Evolutionary conservation across 192 early-diverging fungal species (phyloP).

Genomic region (Chytriomyces sp.): DNA sequence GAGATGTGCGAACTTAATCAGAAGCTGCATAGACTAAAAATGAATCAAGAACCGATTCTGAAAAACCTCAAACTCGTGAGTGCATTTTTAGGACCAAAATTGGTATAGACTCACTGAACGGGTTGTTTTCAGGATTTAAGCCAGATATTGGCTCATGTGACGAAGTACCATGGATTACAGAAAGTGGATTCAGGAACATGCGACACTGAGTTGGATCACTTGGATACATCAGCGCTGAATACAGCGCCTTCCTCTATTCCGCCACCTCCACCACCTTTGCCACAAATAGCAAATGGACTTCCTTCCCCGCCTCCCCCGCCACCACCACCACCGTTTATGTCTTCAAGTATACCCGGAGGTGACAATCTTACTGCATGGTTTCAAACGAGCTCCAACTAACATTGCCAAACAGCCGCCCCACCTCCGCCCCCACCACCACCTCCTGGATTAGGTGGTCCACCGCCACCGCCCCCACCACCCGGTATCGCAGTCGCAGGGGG

Average conservation of each 20-base stretch:
- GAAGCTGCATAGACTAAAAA: conserved; percentile 5
- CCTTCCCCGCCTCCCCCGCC: conserved; percentile 36
- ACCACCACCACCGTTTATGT: conserved; percentile 22
- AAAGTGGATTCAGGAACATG: not conserved
- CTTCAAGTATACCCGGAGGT: conserved; percentile 15
- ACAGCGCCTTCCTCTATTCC: not conserved
- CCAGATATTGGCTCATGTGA: not conserved
- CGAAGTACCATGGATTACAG: not conserved
- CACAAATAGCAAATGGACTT: not conserved
- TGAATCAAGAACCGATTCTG: conserved; percentile 21
- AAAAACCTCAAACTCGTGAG: conserved; percentile 1
- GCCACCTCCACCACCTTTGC: conserved; percentile 27
- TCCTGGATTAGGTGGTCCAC: conserved; percentile 25
- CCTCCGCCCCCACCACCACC: conserved; percentile 42
- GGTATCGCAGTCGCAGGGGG: conserved; percentile 21
- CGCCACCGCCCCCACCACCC: conserved; percentile 47
- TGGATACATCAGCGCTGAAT: no score
- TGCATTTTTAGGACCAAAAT: not conserved
- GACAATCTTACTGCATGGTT: not conserved
- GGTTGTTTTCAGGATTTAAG: not conserved
- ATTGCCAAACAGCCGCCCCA: conserved; percentile 8
- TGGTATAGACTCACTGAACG: not conserved
- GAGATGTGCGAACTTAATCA: conserved; percentile 11
- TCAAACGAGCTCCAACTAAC: not conserved
- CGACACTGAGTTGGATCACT: not conserved